These are phyloP conservation scores for Ustilago cynodontis DNA, from an alignment of 1,284 basidiomycete genomes.

Conservation along the genomic window DNA sequence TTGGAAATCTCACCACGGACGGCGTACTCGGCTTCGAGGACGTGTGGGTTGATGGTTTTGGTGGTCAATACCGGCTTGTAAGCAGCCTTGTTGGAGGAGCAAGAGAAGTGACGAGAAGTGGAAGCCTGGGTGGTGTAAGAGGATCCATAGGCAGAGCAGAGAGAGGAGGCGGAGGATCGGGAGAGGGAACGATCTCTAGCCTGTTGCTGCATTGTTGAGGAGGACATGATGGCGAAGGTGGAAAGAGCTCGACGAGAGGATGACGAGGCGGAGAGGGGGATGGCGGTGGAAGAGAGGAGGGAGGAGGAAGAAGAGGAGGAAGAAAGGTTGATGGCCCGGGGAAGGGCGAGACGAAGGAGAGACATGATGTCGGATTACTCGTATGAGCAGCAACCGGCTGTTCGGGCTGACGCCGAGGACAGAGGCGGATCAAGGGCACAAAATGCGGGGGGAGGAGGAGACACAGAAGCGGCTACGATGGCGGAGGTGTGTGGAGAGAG, in stretches of 20 bases:
- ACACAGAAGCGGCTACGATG: no score
- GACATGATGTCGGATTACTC: conserved; percentile 11
- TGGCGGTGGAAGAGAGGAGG: conserved; percentile 1
- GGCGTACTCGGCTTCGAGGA: conserved; percentile 92
- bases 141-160: conserved; percentile 31
- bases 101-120: conserved; percentile 36
- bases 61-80: conserved; percentile 71
- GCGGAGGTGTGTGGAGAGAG: not conserved
- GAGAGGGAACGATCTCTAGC: conserved; percentile 28
- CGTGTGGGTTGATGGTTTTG: conserved; percentile 78
- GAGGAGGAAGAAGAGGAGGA: conserved; percentile 13
- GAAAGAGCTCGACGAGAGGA: conserved; percentile 15
- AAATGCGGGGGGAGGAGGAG: not conserved
- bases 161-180: conserved; percentile 31
- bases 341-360: conserved; percentile 37
- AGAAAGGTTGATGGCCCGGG: conserved; percentile 19
- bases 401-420: not conserved
- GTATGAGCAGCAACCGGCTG: not conserved
- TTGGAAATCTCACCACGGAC: conserved; percentile 94
- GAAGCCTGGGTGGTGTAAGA: conserved; percentile 46
- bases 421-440: no score
- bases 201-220: conserved; percentile 13
- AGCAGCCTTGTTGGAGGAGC: conserved; percentile 54
- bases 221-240: conserved; percentile 20
- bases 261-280: not conserved